Base-by-base conservation (phyloP, 2,329 filamentous ascomycete genomes). In the Capronia americana region DNA sequence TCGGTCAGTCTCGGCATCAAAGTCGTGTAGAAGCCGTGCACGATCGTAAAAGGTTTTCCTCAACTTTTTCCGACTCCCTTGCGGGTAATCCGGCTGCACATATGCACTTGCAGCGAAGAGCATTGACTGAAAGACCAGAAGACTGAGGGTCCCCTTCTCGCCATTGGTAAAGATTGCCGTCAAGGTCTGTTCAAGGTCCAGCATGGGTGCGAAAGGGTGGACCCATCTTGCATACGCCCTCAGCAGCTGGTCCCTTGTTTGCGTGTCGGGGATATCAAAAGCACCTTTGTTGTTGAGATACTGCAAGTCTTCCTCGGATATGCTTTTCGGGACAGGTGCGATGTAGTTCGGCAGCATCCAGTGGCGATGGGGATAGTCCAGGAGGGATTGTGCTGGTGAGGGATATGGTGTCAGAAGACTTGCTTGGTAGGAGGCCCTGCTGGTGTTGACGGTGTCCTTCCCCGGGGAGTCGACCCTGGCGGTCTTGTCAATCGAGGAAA, bases 61-160 rank as follows among this genome's bases (percentile, higher is more conserved):
- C 5, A 93, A 93, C 66, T 88, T 87, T 79, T 94, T 94, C 54
- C 93, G 86, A 20, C 85, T 90, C 4, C 85, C 78, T 75, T 92
- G 96, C 1, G 93, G 94, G 17, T 90, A 91, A 57, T 89, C 87
- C 79, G 92, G 89, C 72, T 94, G 91, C 64, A 96, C 89, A 76
- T 94, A 97, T 0, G 93, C 92, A 1, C 91, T 91, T 0, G 91
- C 93, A 1, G 92, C 90, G 77, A 97, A 97, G 92, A 97, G 96
- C 73, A 97, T 90, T 8, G 93, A 91, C 75, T 97, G 94, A 78
- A 96, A 97, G 2, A 97, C 81, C 65, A 97, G 86, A 73, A 98
- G 81, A 79, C 93, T 97, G 73, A 93, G 85, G 11, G 90, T 89
- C 71, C 86, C 84, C 51, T 85, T 83, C 14, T 90, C 91, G 75